Base-by-base conservation (phyloP, 441 rosid genomes). In the Mallotus japonicus region DNA sequence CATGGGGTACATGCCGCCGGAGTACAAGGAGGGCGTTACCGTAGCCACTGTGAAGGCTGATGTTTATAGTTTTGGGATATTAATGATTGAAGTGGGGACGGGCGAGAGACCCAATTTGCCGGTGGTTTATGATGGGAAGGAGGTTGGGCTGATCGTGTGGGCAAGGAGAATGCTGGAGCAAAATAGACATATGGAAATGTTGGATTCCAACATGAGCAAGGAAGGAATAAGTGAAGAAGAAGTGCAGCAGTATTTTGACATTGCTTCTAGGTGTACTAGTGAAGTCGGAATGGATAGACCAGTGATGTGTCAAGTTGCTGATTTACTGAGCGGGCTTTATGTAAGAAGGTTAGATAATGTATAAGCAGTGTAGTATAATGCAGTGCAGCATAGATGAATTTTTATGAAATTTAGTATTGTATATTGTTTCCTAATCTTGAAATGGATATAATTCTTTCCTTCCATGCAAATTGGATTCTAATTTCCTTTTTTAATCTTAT, bases 1-100 rank as follows among this genome's bases (percentile, higher is more conserved):
- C 0, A 88, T 92, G 90, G 99, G 99, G 16, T 94, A 94, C 76
- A 94, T 94, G 99, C 97, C 99, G 3, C 99, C 99, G 51, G 99
- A 94, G 86, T 94, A 87, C 77, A 78, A 78, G 80, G 92, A 84
- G 5, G 99, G 99, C 47, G 79, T 76, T 70, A 89, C 90, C 0
- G 79, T 79, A 0, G 97, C 99, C 0, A 90, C 97, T 0, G 76
- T 77, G 28, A 76, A 75, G 67, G 91, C 91, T 0, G 99, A 94
- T 19, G 95, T 88, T 2, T 92, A 92, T 51, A 92, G 97, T 50
- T 94, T 92, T 5, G 99, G 97, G 3, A 72, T 94, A 12, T 49
- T 94, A 61, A 94, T 94, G 97, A 42, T 94, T 34, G 97, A 94
- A 83, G 75, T 86, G 4, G 90, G 81, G 20, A 86, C 97, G 0